A percentile compares a stretch with the other conserved stretches of the same genome.
phyloP scores from a whole-genome alignment of 2,329 filamentous ascomycete genomes.

The Botrytis cinerea region DNA sequence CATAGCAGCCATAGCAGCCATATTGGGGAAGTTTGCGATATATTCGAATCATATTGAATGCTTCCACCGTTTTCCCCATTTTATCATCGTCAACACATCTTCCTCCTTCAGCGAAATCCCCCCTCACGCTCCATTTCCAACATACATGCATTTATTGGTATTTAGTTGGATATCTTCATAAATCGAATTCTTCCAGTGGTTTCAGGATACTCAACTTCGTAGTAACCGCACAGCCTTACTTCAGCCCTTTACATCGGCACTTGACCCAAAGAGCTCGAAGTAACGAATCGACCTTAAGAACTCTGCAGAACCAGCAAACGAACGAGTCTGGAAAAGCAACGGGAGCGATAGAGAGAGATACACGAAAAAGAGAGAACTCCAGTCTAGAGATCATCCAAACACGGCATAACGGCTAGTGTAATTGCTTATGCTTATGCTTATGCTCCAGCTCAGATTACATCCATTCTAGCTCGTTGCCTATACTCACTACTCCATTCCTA shows the following conservation, averaged over 20 bases:
- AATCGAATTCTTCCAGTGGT: conserved; percentile 21
- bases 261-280: not conserved
- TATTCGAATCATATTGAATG: conserved; percentile 17
- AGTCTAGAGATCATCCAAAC: conserved; percentile 9
- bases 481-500: not conserved
- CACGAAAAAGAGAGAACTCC: not conserved
- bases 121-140: conserved; percentile 18
- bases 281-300: not conserved
- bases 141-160: conserved; percentile 19
- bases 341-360: conserved; percentile 14
- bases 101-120: not conserved
- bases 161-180: conserved; percentile 15
- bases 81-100: conserved; percentile 15
- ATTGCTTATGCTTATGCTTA: conserved; percentile 22
- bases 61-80: conserved; percentile 8
- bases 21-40: conserved; percentile 19
- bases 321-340: conserved; percentile 9
- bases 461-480: conserved; percentile 13
- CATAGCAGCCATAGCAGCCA: conserved; percentile 17
- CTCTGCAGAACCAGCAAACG: not conserved
- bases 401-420: conserved; percentile 20
- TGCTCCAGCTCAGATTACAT: conserved; percentile 11
- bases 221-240: conserved; percentile 9
- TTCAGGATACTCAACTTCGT: conserved; percentile 19
- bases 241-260: conserved; percentile 17